Conservation (phyloP, 1,284 basidiomycete genomes). For the Apiotrichum sp. region DNA sequence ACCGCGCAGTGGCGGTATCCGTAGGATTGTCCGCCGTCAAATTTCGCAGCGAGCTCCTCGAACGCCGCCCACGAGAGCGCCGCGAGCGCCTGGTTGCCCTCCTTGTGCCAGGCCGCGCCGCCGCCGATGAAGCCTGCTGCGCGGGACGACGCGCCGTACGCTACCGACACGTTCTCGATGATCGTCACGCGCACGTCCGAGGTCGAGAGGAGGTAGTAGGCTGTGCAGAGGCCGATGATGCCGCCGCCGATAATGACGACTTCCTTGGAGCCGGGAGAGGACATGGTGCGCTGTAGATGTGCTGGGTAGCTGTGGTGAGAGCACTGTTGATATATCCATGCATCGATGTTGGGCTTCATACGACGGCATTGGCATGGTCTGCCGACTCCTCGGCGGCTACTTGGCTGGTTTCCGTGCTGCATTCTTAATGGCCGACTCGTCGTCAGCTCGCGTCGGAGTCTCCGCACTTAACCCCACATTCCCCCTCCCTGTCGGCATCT, state of each 20-base stretch:
- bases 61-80: slow-evolving; percentile 70
- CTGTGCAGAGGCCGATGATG: slow-evolving; percentile 77
- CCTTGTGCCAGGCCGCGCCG: slow-evolving; percentile 55
- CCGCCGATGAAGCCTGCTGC: slow-evolving; percentile 76
- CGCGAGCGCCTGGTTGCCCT: slow-evolving; percentile 52
- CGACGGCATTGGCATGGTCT: too few species aligned
- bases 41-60: slow-evolving; percentile 62
- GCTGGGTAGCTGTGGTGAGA: too few species aligned
- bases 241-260: slow-evolving; percentile 51
- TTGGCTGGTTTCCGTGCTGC: too few species aligned
- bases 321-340: too few species aligned
- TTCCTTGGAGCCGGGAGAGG: slow-evolving; percentile 2
- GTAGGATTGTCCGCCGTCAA: slow-evolving; percentile 64
- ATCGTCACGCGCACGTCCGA: slow-evolving; percentile 50
- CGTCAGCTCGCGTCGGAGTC: too few species aligned
- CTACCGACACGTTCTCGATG: slow-evolving; percentile 53
- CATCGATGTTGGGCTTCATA: too few species aligned
- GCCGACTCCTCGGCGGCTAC: too few species aligned
- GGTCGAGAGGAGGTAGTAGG: slow-evolving; percentile 48
- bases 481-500: too few species aligned
- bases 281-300: too few species aligned
- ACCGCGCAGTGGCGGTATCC: slow-evolving; percentile 50
- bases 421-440: too few species aligned
- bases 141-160: slow-evolving; percentile 64
- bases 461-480: too few species aligned